Conservation (phyloP, 352 stramenopile species). For the Lagenidium sp. region DNA sequence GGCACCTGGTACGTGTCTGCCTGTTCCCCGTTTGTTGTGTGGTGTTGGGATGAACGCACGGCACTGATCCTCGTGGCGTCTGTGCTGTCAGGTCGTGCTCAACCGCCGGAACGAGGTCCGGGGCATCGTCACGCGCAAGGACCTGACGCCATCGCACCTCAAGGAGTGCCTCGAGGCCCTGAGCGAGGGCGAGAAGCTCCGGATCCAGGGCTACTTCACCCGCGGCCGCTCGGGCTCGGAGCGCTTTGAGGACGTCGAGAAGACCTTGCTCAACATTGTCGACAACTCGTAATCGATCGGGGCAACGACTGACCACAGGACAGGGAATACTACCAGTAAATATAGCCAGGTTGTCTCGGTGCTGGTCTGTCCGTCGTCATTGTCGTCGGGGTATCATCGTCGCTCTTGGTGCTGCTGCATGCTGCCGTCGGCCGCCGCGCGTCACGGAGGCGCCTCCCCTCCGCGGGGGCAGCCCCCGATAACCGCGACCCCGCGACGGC, state of each 20-base stretch:
- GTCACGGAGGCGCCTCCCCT: no score
- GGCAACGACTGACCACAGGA: no score
- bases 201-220: constrained; percentile 81
- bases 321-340: no score
- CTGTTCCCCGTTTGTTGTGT: neutral
- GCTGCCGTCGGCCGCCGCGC: no score
- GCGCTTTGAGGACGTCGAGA: constrained; percentile 77
- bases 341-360: no score
- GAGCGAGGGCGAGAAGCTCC: constrained; percentile 72
- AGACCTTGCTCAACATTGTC: constrained; percentile 70
- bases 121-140: constrained; percentile 82
- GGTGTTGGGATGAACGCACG: neutral
- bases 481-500: no score
- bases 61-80: neutral
- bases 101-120: constrained; percentile 88
- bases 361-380: no score
- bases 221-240: constrained; percentile 56
- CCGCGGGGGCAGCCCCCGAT: no score
- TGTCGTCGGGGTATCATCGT: no score
- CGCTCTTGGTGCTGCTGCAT: no score
- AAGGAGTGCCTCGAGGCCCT: constrained; percentile 72
- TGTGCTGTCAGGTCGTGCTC: constrained; percentile 50
- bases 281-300: constrained; percentile 87
- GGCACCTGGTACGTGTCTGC: constrained; percentile 76
- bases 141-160: constrained; percentile 76